Evolutionary conservation across 306 rosid species (phyloP), one percentile per base, ranked within the genome.

Genomic region (Cucumis melo): DNA sequence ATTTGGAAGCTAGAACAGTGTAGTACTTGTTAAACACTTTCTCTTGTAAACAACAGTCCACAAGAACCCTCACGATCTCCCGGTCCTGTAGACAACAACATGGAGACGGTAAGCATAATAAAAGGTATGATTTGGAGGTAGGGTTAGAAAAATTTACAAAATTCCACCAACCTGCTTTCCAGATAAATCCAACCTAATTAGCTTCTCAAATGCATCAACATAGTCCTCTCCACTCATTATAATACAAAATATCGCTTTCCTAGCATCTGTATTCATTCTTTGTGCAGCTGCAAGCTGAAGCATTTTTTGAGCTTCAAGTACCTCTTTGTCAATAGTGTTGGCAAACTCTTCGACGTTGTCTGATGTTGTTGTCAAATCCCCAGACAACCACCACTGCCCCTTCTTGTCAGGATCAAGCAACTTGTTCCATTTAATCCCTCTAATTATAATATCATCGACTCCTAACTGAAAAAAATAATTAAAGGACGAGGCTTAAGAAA

Each of bases 1-100:
- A 82, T 83, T 89, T 94, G 78, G 91, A 77, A 82, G 98, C 97
- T 68, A 94, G 86, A 65, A 87, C 84, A 29, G 96, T 86, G 81
- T 91, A 94, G 75, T 90, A 94, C 90, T 94, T 94, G 81, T 94
- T 91, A 78, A 91, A 94, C 56, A 87, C 89, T 77, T 87, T 89
- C 93, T 91, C 98, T 83, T 91, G 97, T 80, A 94, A 85, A 85
- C 98, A 94, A 81, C 97, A 94, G 34, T 94, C 90, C 21, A 94
- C 87, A 58, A 94, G 94, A 83, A 94, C 98, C 23, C 95, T 90
- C 87, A 91, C 84, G 78, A 94, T 82, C 83, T 91, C 98, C 77
- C 98, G 82, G 81, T 91, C 96, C 98, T 93, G 89, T 44, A 71
- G 20, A 68, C 27, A 12, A 68, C 27, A 12, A 19, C 79, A 46